Evolutionary conservation across 257 asterid species (phyloP), one percentile per base, ranked within the genome.

Genomic region (Verbena officinalis): DNA sequence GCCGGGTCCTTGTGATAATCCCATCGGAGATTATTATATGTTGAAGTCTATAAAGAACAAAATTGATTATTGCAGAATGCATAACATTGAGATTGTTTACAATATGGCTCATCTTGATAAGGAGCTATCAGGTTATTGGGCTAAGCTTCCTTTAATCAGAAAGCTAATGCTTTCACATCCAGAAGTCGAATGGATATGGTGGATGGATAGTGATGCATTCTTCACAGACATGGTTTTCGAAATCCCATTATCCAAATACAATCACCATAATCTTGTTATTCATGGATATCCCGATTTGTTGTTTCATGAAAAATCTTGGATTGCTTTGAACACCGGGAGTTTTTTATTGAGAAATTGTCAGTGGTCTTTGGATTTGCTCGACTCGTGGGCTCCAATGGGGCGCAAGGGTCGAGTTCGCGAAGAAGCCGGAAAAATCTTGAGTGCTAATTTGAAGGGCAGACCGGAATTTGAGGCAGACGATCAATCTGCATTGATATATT

Each of bases 121-220:
- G 9, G 77, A 65, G 50, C 22, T 83, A 9, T 40, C 83, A 3
- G 90, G 86, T 0, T 50, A 64, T 59, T 83, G 84, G 90, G 74
- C 84, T 13, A 80, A 78, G 40, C 62, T 80, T 64, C 81, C 84
- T 30, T 9, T 75, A 23, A 73, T 83, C 43, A 61, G 86, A 50
- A 68, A 55, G 64, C 56, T 83, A 17, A 73, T 83, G 80, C 31
- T 83, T 4, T 58, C 83, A 0, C 83, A 80, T 40, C 83, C 81
- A 1, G 84, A 83, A 55, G 63, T 67, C 17, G 86, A 83, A 27
- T 83, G 83, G 79, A 21, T 80, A 31, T 80, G 89, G 85, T 80
- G 84, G 89, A 73, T 83, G 70, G 84, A 83, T 15, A 73, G 78
- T 51, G 84, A 80, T 64, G 84, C 86, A 1, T 63, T 83, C 61